These are phyloP conservation scores for Urochloa ruziziensis DNA, from an alignment of 176 grass and related monocot species.

Conservation along the genomic window DNA sequence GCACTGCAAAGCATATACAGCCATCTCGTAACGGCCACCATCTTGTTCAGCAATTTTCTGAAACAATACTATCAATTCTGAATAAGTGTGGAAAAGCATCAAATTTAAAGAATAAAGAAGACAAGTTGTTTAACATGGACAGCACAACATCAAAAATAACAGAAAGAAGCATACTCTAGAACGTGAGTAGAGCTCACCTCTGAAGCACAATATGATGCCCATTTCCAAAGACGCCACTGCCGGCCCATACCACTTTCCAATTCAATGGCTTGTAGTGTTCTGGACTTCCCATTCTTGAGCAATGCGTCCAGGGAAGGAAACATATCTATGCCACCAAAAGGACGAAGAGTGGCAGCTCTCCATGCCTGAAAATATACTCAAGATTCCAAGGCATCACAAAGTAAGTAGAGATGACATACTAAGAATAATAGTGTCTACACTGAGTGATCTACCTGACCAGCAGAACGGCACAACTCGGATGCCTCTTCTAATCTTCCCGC, in stretches of 20 bases:
- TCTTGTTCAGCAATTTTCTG: conserved; percentile 98
- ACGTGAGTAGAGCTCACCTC: conserved; percentile 50
- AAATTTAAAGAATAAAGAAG: conserved; percentile 7
- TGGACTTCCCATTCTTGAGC: conserved; percentile 75
- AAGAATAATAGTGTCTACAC: conserved; percentile 8
- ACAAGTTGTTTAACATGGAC: conserved; percentile 8
- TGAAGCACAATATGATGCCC: conserved; percentile 96
- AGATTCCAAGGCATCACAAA: conserved; percentile 1
- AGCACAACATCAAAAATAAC: neutral
- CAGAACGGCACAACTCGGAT: conserved; percentile 91
- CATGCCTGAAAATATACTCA: conserved; percentile 62
- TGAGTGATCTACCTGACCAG: conserved; percentile 66
- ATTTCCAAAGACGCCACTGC: conserved; percentile 96
- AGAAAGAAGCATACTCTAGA: conserved; percentile 1
- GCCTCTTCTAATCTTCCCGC: conserved; percentile 93
- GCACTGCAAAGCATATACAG: conserved; percentile 85
- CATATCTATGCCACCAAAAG: conserved; percentile 84
- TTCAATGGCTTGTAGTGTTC: conserved; percentile 87
- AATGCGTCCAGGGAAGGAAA: conserved; percentile 84
- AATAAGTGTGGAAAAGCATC: conserved; percentile 20
- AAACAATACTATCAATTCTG: conserved; percentile 25
- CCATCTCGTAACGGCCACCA: conserved; percentile 94
- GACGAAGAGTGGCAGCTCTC: conserved; percentile 89
- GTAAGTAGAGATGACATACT: neutral
- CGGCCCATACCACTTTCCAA: conserved; percentile 84